These are phyloP conservation scores for Thielaviopsis punctulata DNA, from an alignment of 2,329 filamentous ascomycete species.

Conservation along the genomic window DNA sequence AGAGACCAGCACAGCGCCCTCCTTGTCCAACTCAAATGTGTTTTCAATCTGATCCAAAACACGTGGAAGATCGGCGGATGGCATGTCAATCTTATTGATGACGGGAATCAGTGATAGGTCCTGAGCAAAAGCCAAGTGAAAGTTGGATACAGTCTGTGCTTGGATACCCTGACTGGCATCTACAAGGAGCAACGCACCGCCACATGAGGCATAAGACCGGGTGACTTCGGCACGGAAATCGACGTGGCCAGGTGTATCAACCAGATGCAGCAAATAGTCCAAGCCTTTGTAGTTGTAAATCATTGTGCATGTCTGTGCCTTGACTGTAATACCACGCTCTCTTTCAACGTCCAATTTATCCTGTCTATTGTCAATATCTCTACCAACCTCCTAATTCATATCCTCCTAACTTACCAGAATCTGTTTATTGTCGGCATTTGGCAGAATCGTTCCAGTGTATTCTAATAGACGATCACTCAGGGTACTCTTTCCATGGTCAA, in stretches of 20 bases:
- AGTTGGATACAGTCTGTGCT: constrained; percentile 96
- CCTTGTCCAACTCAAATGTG: constrained; percentile 73
- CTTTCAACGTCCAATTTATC: constrained; percentile 95
- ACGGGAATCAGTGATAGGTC: constrained; percentile 76
- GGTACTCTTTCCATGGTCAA: constrained; percentile 97
- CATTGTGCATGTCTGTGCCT: constrained; percentile 98
- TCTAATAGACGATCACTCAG: constrained; percentile 85
- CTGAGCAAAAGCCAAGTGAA: constrained; percentile 91
- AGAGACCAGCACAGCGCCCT: constrained; percentile 55
- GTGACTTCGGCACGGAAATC: constrained; percentile 96
- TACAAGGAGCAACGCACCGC: constrained; percentile 78
- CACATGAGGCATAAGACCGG: constrained; percentile 87
- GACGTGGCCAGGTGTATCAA: constrained; percentile 94
- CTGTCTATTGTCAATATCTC: constrained; percentile 14
- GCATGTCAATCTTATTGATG: constrained; percentile 91
- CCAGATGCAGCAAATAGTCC: constrained; percentile 86
- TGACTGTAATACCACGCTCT: constrained; percentile 92
- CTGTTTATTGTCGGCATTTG: constrained; percentile 73
- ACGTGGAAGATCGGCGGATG: constrained; percentile 70
- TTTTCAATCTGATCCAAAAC: constrained; percentile 73
- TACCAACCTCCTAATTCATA: background rate
- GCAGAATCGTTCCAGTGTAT: constrained; percentile 79
- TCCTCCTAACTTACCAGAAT: constrained; percentile 37
- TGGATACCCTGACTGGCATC: constrained; percentile 95
- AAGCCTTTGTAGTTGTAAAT: constrained; percentile 65